These are phyloP conservation scores for Lepidium aucheri DNA, from an alignment of 345 rosid genomes.

Conservation along the genomic window DNA sequence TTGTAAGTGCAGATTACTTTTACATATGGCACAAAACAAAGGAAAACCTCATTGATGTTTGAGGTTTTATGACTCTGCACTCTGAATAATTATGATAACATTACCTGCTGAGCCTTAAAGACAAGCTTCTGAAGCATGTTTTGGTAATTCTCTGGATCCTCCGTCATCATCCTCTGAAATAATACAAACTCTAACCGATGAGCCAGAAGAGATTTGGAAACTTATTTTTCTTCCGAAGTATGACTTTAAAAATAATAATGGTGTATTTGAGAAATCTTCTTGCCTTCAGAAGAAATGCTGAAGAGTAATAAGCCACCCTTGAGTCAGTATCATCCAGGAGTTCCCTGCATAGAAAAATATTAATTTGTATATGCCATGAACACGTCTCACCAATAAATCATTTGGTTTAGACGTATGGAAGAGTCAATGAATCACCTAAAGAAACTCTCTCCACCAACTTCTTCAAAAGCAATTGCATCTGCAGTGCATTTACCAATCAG, in stretches of 20 bases:
- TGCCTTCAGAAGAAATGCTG: constrained; percentile 94
- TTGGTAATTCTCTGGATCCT: constrained; percentile 87
- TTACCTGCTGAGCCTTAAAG: constrained; percentile 95
- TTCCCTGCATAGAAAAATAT: constrained; percentile 42
- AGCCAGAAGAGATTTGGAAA: constrained; percentile 6
- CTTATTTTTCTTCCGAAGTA: background rate
- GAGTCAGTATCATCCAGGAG: constrained; percentile 96
- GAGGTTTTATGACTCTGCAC: background rate
- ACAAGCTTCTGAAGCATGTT: constrained; percentile 93
- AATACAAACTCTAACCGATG: constrained; percentile 4
- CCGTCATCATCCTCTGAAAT: constrained; percentile 98
- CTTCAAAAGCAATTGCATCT: constrained; percentile 77
- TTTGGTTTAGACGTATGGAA: constrained; percentile 1
- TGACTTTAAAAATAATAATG: background rate
- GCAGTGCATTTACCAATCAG: constrained; percentile 93
- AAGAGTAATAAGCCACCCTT: constrained; percentile 93
- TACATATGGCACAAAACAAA: background rate
- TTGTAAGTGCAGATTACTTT: background rate
- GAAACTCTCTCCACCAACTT: constrained; percentile 89
- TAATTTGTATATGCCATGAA: constrained; percentile 11
- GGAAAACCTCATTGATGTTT: background rate
- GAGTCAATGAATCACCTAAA: constrained; percentile 54
- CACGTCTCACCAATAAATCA: constrained; percentile 6
- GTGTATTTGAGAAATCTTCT: constrained; percentile 23
- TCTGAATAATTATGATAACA: background rate